Conservation (phyloP, 208 protist genomes). For the Tritrichomonas foetus region DNA sequence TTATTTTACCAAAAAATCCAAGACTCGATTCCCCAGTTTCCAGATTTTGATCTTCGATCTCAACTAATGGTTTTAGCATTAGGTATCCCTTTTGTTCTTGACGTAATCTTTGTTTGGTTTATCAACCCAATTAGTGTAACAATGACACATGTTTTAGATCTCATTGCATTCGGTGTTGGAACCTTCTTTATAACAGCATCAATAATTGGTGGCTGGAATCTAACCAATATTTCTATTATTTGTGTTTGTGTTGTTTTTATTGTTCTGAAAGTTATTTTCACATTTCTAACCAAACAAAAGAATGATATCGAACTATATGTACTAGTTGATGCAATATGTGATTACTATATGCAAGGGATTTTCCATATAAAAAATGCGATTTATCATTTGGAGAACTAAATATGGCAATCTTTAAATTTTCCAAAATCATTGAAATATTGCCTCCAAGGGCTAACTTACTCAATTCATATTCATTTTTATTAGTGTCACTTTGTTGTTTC, state of each 20-base stretch:
- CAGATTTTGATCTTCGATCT: not conserved
- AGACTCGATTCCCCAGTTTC: not conserved
- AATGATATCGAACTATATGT: not conserved
- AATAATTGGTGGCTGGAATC: not conserved
- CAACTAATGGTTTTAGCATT: not conserved
- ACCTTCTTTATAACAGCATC: not conserved
- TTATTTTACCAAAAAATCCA: not conserved
- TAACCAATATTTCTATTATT: not conserved
- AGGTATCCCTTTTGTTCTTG: not conserved
- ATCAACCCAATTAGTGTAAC: not conserved
- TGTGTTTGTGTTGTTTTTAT: not conserved
- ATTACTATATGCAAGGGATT: not conserved
- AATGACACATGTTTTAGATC: not conserved
- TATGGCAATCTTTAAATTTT: not conserved
- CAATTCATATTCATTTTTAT: not conserved
- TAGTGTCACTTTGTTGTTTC: not conserved
- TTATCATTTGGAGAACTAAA: not conserved
- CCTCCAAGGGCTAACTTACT: not conserved
- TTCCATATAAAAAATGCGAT: not conserved
- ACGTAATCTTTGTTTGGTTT: constrained; percentile 2
- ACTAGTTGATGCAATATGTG: not conserved
- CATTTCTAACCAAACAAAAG: not conserved
- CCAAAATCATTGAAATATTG: not conserved
- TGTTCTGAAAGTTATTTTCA: not conserved
- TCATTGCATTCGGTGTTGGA: not conserved